A percentile compares a stretch with the other conserved stretches of the same genome.
phyloP scores from a whole-genome alignment of 202 grass and related monocot species.

The Saccharum hybrid region DNA sequence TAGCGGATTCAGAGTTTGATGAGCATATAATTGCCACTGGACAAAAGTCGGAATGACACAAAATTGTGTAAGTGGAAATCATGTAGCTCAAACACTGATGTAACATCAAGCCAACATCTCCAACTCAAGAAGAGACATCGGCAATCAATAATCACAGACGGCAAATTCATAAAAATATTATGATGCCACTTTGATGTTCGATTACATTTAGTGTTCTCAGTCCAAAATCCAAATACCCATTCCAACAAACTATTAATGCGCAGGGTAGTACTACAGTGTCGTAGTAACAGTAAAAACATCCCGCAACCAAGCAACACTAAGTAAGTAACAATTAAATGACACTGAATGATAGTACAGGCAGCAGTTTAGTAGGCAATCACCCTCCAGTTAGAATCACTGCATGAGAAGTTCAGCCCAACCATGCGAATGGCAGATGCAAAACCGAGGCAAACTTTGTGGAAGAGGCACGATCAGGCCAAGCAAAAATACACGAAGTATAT shows the following conservation, averaged over 20 bases:
- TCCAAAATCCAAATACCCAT: background rate
- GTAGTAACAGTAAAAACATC: background rate
- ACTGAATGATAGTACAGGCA: background rate
- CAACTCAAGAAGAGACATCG: background rate
- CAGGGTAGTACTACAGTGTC: background rate
- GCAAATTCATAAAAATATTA: background rate
- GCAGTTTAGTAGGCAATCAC: background rate
- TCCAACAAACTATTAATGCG: background rate
- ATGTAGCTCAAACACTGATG: background rate
- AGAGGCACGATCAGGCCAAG: background rate
- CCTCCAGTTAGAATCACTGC: background rate
- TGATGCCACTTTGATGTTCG: background rate
- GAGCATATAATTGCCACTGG: background rate
- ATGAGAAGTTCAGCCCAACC: background rate
- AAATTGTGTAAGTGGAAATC: background rate
- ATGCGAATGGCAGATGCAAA: background rate
- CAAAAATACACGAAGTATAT: background rate
- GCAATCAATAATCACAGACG: background rate
- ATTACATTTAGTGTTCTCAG: background rate
- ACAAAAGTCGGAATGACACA: constrained; percentile 9
- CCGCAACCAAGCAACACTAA: background rate
- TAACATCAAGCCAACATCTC: constrained; percentile 21
- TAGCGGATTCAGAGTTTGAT: background rate
- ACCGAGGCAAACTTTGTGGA: constrained; percentile 1
- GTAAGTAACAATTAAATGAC: background rate